These are phyloP conservation scores for Phytophthora podocarpi DNA, from an alignment of 352 stramenopile genomes.

Conservation along the genomic window DNA sequence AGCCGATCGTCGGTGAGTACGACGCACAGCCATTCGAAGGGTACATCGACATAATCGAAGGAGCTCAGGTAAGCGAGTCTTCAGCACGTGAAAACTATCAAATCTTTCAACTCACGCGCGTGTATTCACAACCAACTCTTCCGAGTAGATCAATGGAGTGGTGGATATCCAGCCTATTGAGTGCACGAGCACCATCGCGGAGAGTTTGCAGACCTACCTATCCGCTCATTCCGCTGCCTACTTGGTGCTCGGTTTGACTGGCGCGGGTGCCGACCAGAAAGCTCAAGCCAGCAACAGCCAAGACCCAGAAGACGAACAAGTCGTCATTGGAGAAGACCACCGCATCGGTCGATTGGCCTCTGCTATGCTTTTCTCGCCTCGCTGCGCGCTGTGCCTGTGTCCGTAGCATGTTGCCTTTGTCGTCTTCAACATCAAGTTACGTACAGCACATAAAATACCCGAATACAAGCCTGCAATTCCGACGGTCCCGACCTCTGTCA, in stretches of 20 bases:
- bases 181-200: conserved; percentile 41
- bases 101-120: background rate
- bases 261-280: conserved; percentile 14
- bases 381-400: conserved; percentile 59
- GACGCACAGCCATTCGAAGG: conserved; percentile 40
- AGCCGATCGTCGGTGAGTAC: conserved; percentile 42
- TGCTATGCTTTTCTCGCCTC: conserved; percentile 62
- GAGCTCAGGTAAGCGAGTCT: conserved; percentile 20
- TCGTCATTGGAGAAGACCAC: background rate
- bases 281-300: background rate
- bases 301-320: background rate
- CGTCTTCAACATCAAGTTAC: conserved; percentile 1
- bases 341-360: conserved; percentile 40
- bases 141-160: conserved; percentile 30
- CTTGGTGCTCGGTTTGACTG: conserved; percentile 50
- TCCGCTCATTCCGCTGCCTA: conserved; percentile 45
- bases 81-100: background rate
- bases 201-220: conserved; percentile 64
- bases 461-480: conserved; percentile 17
- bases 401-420: no score
- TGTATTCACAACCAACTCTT: no score
- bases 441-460: conserved; percentile 1
- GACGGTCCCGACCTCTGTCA: conserved; percentile 4
- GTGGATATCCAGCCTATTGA: conserved; percentile 52
- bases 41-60: conserved; percentile 40